Evolutionary conservation across 345 rosid species (phyloP).

Genomic region (Fremontodendron californicum): DNA sequence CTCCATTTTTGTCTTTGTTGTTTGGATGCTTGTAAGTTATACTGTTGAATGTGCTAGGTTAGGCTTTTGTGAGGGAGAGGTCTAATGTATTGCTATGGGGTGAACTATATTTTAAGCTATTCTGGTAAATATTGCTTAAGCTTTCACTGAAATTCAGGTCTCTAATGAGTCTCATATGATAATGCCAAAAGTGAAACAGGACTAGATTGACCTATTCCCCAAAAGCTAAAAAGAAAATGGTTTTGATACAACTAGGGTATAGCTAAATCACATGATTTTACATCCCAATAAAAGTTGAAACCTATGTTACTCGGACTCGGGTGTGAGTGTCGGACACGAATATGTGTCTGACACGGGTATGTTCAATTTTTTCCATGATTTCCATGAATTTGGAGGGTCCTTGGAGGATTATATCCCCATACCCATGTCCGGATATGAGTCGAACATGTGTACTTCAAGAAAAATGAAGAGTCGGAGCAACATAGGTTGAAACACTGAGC

Average conservation of each 20-base stretch:
- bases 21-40: background rate
- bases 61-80: background rate
- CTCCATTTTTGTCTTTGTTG: background rate
- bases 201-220: background rate
- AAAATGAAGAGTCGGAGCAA: too few relatives aligned
- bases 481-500: slow-evolving; percentile 8
- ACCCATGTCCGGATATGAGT: too few relatives aligned
- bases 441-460: too few relatives aligned
- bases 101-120: background rate
- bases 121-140: background rate
- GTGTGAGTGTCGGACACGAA: too few relatives aligned
- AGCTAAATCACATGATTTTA: background rate
- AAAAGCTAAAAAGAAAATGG: background rate
- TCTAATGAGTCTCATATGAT: background rate
- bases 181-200: background rate
- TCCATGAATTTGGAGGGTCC: too few relatives aligned
- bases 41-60: slow-evolving; percentile 7
- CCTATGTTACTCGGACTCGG: too few relatives aligned
- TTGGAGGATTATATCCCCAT: too few relatives aligned
- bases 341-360: too few relatives aligned
- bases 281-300: background rate
- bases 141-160: background rate
- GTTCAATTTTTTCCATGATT: too few relatives aligned
- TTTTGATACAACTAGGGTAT: background rate
- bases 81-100: background rate